These are phyloP conservation scores for Quercus cerris DNA, from an alignment of 306 rosid genomes.

Conservation along the genomic window DNA sequence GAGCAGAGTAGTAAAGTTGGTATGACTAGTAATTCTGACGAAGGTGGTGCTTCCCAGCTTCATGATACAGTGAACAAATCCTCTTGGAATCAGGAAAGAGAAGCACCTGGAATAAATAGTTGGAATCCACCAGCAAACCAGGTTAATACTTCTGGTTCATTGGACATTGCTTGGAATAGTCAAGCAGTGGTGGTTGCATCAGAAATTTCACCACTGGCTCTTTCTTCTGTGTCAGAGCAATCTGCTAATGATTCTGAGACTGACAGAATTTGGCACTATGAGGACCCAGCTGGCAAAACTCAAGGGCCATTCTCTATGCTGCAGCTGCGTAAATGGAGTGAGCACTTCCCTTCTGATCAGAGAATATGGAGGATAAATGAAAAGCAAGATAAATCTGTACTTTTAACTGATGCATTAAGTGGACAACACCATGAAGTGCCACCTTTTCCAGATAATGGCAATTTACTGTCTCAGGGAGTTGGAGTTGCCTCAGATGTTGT, in stretches of 20 bases:
- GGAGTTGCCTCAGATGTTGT: slow-evolving; percentile 29
- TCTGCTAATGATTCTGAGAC: slow-evolving; percentile 42
- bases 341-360: slow-evolving; percentile 69
- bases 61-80: slow-evolving; percentile 9
- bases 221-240: slow-evolving; percentile 40
- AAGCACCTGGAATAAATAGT: slow-evolving; percentile 26
- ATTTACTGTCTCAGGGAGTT: slow-evolving; percentile 39
- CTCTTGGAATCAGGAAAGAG: slow-evolving; percentile 11
- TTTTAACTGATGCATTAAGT: slow-evolving; percentile 58
- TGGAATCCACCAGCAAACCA: slow-evolving; percentile 17
- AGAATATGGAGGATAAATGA: slow-evolving; percentile 79
- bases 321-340: slow-evolving; percentile 77
- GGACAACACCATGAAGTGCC: slow-evolving; percentile 43
- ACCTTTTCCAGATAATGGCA: slow-evolving; percentile 27
- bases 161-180: slow-evolving; percentile 32
- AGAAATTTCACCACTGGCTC: slow-evolving; percentile 36
- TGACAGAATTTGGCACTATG: slow-evolving; percentile 75
- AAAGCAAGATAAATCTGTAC: slow-evolving; percentile 47
- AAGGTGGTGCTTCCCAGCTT: not conserved
- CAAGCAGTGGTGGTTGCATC: slow-evolving; percentile 35
- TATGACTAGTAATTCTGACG: not conserved
- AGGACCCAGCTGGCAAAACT: slow-evolving; percentile 78
- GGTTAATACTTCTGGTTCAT: slow-evolving; percentile 29
- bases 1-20: slow-evolving; percentile 35
- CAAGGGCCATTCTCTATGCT: slow-evolving; percentile 82